phyloP scores from a whole-genome alignment of 768 basidiomycete genomes.

The Pholiota conissans region DNA sequence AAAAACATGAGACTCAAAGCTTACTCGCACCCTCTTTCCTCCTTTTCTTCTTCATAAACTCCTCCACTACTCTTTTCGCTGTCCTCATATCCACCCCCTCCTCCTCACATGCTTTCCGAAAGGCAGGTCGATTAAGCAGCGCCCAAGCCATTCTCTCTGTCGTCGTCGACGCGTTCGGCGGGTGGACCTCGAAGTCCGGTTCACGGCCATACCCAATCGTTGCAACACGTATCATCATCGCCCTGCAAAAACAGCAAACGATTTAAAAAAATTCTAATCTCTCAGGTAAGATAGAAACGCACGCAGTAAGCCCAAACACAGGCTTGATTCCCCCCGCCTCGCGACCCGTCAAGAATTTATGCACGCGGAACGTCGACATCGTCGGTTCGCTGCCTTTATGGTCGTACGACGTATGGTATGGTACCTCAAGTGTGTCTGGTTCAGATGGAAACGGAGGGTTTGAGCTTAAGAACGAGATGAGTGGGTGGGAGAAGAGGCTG shows the following conservation, averaged over 20 bases:
- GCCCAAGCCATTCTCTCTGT: slow-evolving; percentile 46
- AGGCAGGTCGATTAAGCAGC: slow-evolving; percentile 34
- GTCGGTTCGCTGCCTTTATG: slow-evolving; percentile 40
- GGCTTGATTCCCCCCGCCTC: slow-evolving; percentile 86
- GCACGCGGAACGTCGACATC: slow-evolving; percentile 52
- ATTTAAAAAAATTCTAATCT: too few relatives aligned
- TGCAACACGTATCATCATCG: slow-evolving; percentile 46
- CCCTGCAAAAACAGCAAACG: slow-evolving; percentile 24
- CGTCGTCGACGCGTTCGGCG: slow-evolving; percentile 32
- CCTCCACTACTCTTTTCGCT: slow-evolving; percentile 26
- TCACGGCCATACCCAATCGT: slow-evolving; percentile 42
- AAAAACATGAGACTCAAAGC: too few relatives aligned
- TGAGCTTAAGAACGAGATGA: slow-evolving; percentile 67
- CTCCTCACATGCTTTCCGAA: slow-evolving; percentile 37
- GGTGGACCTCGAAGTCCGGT: slow-evolving; percentile 44
- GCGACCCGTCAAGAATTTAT: slow-evolving; percentile 83
- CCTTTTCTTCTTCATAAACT: slow-evolving; percentile 9
- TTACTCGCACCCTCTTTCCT: slow-evolving; percentile 2
- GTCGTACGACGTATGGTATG: slow-evolving; percentile 70
- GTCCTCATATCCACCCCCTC: slow-evolving; percentile 38
- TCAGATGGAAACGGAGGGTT: slow-evolving; percentile 58
- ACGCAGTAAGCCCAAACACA: slow-evolving; percentile 89
- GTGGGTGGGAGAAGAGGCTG: slow-evolving; percentile 83
- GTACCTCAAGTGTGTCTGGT: slow-evolving; percentile 51
- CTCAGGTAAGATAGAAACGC: too few relatives aligned